Evolutionary conservation across 1,284 basidiomycete species (phyloP), one percentile per base, ranked within the genome.

Genomic region (Inonotus obliquus): DNA sequence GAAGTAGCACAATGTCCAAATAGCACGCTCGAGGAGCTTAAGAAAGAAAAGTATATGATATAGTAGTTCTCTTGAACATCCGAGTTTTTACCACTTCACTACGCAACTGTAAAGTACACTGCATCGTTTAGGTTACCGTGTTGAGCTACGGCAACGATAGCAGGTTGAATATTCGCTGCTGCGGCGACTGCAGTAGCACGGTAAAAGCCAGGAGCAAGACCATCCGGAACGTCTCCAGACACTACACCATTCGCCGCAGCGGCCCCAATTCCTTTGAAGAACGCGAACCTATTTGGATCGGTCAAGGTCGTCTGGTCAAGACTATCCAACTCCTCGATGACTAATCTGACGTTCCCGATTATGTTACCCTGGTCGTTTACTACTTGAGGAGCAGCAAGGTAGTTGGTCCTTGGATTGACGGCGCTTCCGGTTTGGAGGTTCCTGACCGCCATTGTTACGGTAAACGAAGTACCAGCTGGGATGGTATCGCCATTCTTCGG

Each of bases 201-300:
- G 74, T 89, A 89, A 1, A 69, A 65, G 49, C 87, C 87, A 5
- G 77, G 77, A 4, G 81, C 77, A 29, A 89, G 75, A 63, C 87
- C 87, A n/a, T 73, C 77, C 3, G 81, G 73, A 60, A 92, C 86
- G 35, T 74, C 72, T 25, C 80, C 80, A 45, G 78, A 75, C 23
- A 89, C 72, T n/a, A 79, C 65, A 10, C 86, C 86, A 59, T 77
- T 76, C 32, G 65, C 67, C 53, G 76, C 77, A 1, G 76, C 77
- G 35, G 59, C 69, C 66, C 81, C 82, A 69, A 89, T 72, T 66
- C 84, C 86, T 76, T 83, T 84, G 81, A 91, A 92, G 77, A 87
- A 90, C 7, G 78, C 81, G 66, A 87, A 88, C 64, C 72, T 72
- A 54, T 69, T 77, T n/a, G 87, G 85, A 73, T 89, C 74, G 29